phyloP scores from a whole-genome alignment of 2,329 filamentous ascomycete genomes.

The Fusarium luffae region DNA sequence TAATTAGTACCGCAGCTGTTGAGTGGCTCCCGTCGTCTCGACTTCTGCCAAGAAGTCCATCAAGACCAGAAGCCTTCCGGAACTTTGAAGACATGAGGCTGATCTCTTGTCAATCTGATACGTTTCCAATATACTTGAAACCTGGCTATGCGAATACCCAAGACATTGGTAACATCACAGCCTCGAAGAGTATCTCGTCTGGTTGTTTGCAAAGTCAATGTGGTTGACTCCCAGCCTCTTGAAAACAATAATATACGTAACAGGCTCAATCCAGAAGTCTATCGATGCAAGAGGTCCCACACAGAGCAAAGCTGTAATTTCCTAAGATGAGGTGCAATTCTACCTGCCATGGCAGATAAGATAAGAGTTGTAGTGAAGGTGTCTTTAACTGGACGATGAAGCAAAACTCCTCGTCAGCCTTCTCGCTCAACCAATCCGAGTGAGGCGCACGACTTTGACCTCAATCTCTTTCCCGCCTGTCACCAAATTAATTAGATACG shows the following conservation, averaged over 20 bases:
- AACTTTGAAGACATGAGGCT: not conserved
- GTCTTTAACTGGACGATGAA: constrained; percentile 26
- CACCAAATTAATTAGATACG: constrained; percentile 28
- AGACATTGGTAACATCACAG: not conserved
- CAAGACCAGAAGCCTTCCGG: constrained; percentile 2
- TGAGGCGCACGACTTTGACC: constrained; percentile 7
- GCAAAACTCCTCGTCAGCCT: not conserved
- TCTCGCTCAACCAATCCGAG: constrained; percentile 19
- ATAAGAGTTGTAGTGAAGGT: constrained; percentile 22
- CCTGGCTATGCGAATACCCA: constrained; percentile 1
- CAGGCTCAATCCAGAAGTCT: constrained; percentile 31
- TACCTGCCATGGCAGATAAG: constrained; percentile 30
- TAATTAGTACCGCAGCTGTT: constrained; percentile 2
- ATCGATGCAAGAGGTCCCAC: constrained; percentile 37
- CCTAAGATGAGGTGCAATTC: constrained; percentile 47
- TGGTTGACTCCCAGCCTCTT: constrained; percentile 11
- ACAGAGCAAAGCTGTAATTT: constrained; percentile 41
- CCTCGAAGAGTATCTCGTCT: not conserved
- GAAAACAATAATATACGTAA: not conserved
- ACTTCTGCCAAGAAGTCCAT: constrained; percentile 10
- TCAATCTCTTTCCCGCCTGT: constrained; percentile 28
- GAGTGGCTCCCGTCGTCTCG: constrained; percentile 13
- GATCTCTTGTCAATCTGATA: constrained; percentile 23
- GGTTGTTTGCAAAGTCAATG: not conserved
- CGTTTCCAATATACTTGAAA: constrained; percentile 19